A percentile compares a stretch with the other conserved stretches of the same genome.
Evolutionary conservation across 306 rosid species (phyloP).

Genomic region (Fragaria ananassa): DNA sequence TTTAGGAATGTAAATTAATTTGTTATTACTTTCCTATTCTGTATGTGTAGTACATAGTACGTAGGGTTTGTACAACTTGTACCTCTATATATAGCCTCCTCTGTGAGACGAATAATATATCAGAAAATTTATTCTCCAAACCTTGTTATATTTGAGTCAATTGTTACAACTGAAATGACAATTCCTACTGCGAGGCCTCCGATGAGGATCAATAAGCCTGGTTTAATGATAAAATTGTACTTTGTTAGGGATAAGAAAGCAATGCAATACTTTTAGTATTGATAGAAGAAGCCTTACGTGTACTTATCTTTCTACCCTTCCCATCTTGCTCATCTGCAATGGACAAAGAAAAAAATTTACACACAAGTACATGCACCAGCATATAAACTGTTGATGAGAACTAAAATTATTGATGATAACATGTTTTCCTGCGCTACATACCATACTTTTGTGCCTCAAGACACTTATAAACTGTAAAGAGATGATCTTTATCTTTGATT

Average conservation of each 20-base stretch:
- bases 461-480: conserved; percentile 30
- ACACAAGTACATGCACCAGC: background rate
- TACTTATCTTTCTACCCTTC: conserved; percentile 4
- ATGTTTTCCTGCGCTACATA: conserved; percentile 6
- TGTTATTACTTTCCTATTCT: too few relatives aligned
- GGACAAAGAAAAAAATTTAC: background rate
- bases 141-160: too few relatives aligned
- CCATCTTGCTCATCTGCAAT: background rate
- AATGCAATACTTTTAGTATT: background rate
- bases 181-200: conserved; percentile 28
- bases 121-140: too few relatives aligned
- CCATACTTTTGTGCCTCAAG: conserved; percentile 25
- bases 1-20: too few relatives aligned
- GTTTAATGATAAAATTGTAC: conserved; percentile 9
- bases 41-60: too few relatives aligned
- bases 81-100: too few relatives aligned
- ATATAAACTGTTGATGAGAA: background rate
- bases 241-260: conserved; percentile 8
- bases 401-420: background rate
- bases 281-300: conserved; percentile 7
- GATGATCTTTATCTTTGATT: conserved; percentile 14
- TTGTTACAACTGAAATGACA: conserved; percentile 13
- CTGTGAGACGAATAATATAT: too few relatives aligned
- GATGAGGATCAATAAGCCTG: conserved; percentile 30
- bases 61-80: too few relatives aligned